phyloP scores from a whole-genome alignment of 768 basidiomycete genomes.

The Serendipita indica region DNA sequence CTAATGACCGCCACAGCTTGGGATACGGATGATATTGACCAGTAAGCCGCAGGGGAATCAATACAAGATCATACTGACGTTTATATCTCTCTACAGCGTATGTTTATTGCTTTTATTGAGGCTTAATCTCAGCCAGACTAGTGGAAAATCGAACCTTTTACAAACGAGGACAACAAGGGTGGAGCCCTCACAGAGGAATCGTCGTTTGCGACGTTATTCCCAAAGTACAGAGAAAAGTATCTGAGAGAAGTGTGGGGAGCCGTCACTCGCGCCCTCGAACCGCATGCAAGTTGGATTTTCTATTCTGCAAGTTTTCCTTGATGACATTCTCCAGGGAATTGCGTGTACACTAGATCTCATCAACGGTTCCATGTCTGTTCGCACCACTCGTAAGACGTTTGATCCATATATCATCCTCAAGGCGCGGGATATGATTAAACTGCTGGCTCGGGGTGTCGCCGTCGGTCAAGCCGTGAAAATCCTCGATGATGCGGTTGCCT shows the following conservation, averaged over 20 bases:
- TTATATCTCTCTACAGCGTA: constrained; percentile 21
- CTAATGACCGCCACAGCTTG: constrained; percentile 45
- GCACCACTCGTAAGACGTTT: constrained; percentile 90
- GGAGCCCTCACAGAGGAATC: constrained; percentile 89
- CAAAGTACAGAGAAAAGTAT: constrained; percentile 96
- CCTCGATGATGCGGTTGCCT: constrained; percentile 75
- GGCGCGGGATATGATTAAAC: constrained; percentile 88
- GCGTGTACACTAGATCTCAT: constrained; percentile 87
- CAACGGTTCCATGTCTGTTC: constrained; percentile 94
- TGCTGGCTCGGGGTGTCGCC: constrained; percentile 83
- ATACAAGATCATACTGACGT: not conserved
- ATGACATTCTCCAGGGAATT: constrained; percentile 42
- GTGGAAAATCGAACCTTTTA: constrained; percentile 86
- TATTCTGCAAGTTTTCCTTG: constrained; percentile 7
- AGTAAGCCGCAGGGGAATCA: constrained; percentile 56
- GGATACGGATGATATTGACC: constrained; percentile 98
- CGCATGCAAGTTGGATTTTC: constrained; percentile 38
- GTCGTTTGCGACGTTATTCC: constrained; percentile 94
- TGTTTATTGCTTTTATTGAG: constrained; percentile 11
- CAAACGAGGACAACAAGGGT: constrained; percentile 56
- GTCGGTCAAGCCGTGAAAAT: constrained; percentile 77
- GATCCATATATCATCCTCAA: constrained; percentile 96
- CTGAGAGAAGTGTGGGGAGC: constrained; percentile 88
- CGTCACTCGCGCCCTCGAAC: constrained; percentile 69
- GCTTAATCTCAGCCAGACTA: constrained; percentile 17